A percentile compares a stretch with the other conserved stretches of the same genome.
phyloP scores from a whole-genome alignment of 331 rosid genomes.

The Acacia pycnantha region DNA sequence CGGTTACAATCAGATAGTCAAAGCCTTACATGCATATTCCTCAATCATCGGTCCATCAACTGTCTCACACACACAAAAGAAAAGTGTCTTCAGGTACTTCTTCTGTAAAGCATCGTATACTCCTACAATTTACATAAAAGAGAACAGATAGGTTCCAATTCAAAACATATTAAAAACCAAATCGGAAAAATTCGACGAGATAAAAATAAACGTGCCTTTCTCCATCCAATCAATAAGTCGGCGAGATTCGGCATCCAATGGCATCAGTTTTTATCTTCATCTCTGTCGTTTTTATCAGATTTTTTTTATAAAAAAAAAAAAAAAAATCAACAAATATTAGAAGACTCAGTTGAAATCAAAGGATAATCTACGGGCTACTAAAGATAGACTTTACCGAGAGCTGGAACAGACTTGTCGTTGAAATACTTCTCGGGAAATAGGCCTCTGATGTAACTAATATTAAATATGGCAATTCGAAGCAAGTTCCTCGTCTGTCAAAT shows the following conservation, averaged over 20 bases:
- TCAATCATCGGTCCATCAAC: slow-evolving; percentile 95
- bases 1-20: not conserved
- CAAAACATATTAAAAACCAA: slow-evolving; percentile 1
- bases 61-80: slow-evolving; percentile 81
- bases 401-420: slow-evolving; percentile 90
- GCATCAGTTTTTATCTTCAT: slow-evolving; percentile 96
- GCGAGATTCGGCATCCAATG: slow-evolving; percentile 71
- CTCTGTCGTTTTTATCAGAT: slow-evolving; percentile 50
- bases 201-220: slow-evolving; percentile 52
- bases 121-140: slow-evolving; percentile 48
- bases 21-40: slow-evolving; percentile 89
- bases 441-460: slow-evolving; percentile 94
- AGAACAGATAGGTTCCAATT: not conserved
- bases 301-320: not conserved
- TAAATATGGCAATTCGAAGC: slow-evolving; percentile 95
- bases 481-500: slow-evolving; percentile 80
- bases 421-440: slow-evolving; percentile 96
- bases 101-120: slow-evolving; percentile 89
- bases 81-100: slow-evolving; percentile 83
- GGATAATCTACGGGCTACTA: not conserved
- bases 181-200: slow-evolving; percentile 10
- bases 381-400: slow-evolving; percentile 59
- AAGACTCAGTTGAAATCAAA: not conserved
- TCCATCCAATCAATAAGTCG: slow-evolving; percentile 93
- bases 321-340: slow-evolving; percentile 14